These are phyloP conservation scores for Blastobotrys indianensis DNA, from an alignment of 1,139 yeast species.

Conservation along the genomic window DNA sequence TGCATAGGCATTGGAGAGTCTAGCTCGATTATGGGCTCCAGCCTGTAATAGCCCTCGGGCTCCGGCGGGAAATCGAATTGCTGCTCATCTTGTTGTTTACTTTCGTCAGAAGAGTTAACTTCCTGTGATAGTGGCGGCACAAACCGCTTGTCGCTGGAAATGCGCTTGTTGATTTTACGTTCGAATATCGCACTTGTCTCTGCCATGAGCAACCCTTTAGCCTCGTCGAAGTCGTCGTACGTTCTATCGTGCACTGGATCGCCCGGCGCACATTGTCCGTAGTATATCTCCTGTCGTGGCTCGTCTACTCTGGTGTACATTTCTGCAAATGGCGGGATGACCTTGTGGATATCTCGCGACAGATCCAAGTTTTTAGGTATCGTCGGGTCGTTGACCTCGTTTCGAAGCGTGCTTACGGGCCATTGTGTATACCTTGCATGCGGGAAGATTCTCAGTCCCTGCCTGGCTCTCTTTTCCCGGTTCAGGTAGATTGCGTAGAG, in stretches of 20 bases:
- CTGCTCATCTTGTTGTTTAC: too few relatives aligned
- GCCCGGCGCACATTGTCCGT: too few relatives aligned
- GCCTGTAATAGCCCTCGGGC: too few relatives aligned
- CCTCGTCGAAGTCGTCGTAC: neutral
- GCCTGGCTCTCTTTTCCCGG: conserved; percentile 7
- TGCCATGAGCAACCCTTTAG: too few relatives aligned
- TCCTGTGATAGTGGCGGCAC: too few relatives aligned
- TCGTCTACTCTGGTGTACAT: neutral
- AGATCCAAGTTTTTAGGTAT: neutral
- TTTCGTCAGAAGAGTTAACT: too few relatives aligned
- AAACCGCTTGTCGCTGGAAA: too few relatives aligned
- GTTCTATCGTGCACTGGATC: neutral
- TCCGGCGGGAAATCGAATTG: too few relatives aligned
- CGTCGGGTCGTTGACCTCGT: neutral
- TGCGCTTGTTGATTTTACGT: too few relatives aligned
- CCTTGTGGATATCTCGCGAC: neutral
- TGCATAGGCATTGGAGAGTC: neutral
- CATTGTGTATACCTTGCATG: conserved; percentile 8
- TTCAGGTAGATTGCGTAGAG: conserved; percentile 26
- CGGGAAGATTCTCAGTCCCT: conserved; percentile 7
- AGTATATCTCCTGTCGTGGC: neutral
- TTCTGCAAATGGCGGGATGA: neutral
- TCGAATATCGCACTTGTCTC: too few relatives aligned
- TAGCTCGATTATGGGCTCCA: too few relatives aligned
- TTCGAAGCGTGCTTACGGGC: conserved; percentile 8